Percentiles rank a stretch among this genome's conserved stretches.
phyloP scores from a whole-genome alignment of 2,329 filamentous ascomycete species.

The Fusarium algeriense region DNA sequence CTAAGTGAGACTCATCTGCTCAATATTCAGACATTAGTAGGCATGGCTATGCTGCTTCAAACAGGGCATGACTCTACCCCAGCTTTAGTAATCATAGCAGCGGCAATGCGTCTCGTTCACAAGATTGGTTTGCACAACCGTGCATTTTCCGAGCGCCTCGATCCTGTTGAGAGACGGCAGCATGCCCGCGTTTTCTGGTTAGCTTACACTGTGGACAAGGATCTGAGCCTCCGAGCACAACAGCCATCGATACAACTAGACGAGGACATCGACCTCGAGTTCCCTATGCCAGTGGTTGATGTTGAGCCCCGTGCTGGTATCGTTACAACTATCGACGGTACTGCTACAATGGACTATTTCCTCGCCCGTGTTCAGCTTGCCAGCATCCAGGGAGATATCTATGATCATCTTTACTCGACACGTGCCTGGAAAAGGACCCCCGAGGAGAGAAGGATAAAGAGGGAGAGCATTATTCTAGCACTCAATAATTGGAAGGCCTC shows the following conservation, averaged over 20 bases:
- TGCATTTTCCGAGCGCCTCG: neutral
- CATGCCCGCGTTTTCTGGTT: conserved; percentile 14
- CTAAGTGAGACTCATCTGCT: conserved; percentile 1
- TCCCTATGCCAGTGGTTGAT: neutral
- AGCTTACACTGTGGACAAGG: conserved; percentile 13
- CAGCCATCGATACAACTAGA: conserved; percentile 12
- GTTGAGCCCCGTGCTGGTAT: neutral
- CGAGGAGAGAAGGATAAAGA: neutral
- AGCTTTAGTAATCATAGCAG: neutral
- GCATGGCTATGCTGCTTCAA: conserved; percentile 15
- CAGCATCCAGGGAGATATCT: neutral
- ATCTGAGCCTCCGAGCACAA: conserved; percentile 3
- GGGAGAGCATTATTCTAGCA: neutral
- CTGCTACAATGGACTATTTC: neutral
- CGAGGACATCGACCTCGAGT: conserved; percentile 11
- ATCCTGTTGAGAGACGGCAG: neutral
- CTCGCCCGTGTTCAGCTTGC: conserved; percentile 9
- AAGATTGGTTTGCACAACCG: conserved; percentile 12
- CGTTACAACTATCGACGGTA: neutral
- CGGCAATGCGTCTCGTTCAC: conserved; percentile 7
- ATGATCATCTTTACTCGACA: conserved; percentile 4
- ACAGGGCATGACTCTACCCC: neutral
- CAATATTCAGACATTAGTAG: conserved; percentile 12
- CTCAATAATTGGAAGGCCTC: neutral
- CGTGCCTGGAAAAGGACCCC: neutral